Evolutionary conservation across 306 rosid genomes (phyloP).

Genomic region (Potentilla sterilis): DNA sequence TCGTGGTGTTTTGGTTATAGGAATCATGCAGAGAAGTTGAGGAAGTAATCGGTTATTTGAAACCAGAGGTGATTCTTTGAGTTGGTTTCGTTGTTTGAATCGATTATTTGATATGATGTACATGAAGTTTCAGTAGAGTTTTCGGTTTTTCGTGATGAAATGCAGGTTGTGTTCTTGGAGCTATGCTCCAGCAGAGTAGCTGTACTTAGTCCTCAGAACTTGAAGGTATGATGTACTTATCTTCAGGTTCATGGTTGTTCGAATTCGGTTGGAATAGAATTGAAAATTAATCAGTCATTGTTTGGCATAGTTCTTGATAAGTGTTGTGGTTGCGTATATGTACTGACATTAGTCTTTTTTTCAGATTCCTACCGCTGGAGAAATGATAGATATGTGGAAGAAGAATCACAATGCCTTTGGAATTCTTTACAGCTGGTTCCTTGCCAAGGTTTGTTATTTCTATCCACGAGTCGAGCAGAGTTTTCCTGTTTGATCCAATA

Average conservation of each 20-base stretch:
- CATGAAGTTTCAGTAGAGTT: neutral
- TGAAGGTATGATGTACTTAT: conserved; percentile 46
- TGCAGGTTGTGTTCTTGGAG: conserved; percentile 90
- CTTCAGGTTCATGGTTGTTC: neutral
- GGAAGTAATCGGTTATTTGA: conserved; percentile 63
- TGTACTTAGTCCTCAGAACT: conserved; percentile 71
- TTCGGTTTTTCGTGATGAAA: conserved; percentile 18
- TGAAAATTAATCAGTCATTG: neutral
- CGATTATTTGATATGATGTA: neutral
- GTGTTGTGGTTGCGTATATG: conserved; percentile 4
- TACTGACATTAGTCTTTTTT: conserved; percentile 21
- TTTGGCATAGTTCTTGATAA: neutral
- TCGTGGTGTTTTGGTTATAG: conserved; percentile 42
- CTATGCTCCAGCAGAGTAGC: conserved; percentile 80
- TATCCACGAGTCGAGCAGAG: neutral
- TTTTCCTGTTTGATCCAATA: conserved; percentile 13
- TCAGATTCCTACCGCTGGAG: conserved; percentile 80
- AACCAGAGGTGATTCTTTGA: conserved; percentile 71
- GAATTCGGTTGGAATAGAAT: neutral
- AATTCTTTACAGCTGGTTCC: conserved; percentile 90
- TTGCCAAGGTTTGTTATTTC: conserved; percentile 75
- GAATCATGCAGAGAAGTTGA: conserved; percentile 86
- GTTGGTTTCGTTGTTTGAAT: conserved; percentile 3
- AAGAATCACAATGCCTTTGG: conserved; percentile 76
- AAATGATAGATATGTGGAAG: conserved; percentile 80